Conservation (phyloP, 768 basidiomycete genomes). For the Suillus americanus region DNA sequence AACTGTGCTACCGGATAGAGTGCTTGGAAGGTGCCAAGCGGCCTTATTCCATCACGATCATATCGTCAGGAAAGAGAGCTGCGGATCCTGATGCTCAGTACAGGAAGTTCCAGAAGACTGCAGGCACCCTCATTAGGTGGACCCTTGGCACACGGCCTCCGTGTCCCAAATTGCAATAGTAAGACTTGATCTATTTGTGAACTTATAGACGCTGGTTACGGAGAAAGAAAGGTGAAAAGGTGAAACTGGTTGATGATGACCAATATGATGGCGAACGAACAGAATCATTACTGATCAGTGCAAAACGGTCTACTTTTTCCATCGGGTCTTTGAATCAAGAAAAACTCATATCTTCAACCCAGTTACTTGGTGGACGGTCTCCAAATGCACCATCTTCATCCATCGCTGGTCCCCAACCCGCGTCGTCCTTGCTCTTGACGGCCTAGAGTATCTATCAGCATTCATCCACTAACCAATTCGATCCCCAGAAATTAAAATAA, state of each 20-base stretch:
- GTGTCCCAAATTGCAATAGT: neutral
- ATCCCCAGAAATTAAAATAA: neutral
- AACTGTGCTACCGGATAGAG: neutral
- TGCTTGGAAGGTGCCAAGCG: neutral
- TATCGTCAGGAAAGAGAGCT: neutral
- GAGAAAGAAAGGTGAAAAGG: neutral
- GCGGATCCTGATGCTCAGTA: neutral
- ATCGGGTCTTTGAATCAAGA: neutral
- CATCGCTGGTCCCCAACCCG: slow-evolving; percentile 21
- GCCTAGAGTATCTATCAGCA: slow-evolving; percentile 20
- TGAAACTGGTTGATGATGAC: neutral
- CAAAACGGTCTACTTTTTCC: neutral
- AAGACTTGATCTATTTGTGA: neutral
- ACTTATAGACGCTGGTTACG: neutral
- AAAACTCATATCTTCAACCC: slow-evolving; percentile 30
- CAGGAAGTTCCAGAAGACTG: neutral
- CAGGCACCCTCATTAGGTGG: neutral
- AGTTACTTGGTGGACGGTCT: slow-evolving; percentile 15
- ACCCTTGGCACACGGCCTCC: neutral
- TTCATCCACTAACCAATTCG: neutral
- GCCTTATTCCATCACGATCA: neutral
- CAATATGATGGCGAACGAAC: neutral
- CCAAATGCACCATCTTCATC: slow-evolving; percentile 26
- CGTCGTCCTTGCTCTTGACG: slow-evolving; percentile 29
- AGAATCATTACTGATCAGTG: neutral